phyloP scores from a whole-genome alignment of 176 grass and related monocot species.

The Pontederia paniculata region DNA sequence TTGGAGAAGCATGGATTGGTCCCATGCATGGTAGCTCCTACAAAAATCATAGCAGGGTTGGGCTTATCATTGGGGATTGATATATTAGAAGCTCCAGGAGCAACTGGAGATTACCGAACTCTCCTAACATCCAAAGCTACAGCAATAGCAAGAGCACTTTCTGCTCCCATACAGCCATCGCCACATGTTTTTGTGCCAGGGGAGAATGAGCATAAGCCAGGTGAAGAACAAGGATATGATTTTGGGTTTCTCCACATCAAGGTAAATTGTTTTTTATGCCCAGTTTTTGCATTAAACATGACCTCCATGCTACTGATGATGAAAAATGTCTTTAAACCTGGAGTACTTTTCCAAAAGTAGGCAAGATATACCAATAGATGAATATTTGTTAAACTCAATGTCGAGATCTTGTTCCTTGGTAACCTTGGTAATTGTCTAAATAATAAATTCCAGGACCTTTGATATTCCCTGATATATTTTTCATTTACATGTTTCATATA shows the following conservation, averaged over 20 bases:
- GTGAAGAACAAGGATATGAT: conserved; percentile 64
- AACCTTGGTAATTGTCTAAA: too few species aligned
- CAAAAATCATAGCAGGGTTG: conserved; percentile 92
- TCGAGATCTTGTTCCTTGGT: too few species aligned
- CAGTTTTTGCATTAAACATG: neutral
- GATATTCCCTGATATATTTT: too few species aligned
- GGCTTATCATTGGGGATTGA: conserved; percentile 82
- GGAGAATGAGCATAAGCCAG: conserved; percentile 57
- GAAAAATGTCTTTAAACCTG: too few species aligned
- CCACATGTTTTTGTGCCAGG: conserved; percentile 75
- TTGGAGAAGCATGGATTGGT: conserved; percentile 65
- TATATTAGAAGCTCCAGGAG: conserved; percentile 93
- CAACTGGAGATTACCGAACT: conserved; percentile 93
- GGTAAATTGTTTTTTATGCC: conserved; percentile 23
- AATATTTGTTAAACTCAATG: too few species aligned
- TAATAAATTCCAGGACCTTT: too few species aligned
- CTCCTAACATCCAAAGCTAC: conserved; percentile 82
- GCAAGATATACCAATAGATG: too few species aligned
- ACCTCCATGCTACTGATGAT: too few species aligned
- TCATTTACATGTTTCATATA: neutral
- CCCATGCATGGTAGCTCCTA: conserved; percentile 93
- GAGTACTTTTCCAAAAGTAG: too few species aligned
- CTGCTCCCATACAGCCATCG: conserved; percentile 51
- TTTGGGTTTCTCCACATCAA: conserved; percentile 95
- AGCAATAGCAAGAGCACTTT: conserved; percentile 58